Evolutionary conservation across 192 early-diverging fungal genomes (phyloP).

Genomic region (Paraglomus occultum): DNA sequence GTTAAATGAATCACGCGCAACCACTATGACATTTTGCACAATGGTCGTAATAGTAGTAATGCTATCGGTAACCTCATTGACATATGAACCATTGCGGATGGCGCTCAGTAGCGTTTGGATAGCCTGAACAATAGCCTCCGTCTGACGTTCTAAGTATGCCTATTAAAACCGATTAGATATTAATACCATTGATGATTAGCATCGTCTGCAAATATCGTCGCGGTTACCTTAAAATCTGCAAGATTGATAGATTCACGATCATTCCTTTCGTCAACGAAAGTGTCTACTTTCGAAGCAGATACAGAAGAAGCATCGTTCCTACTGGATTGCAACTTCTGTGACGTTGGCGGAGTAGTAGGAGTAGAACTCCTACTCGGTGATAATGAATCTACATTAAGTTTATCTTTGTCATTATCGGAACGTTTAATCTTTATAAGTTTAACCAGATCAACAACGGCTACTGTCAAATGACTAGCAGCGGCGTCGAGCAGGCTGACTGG

Average conservation of each 20-base stretch:
- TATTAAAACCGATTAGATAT: no score
- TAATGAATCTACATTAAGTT: neutral
- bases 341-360: neutral
- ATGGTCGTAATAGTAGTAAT: constrained; percentile 57
- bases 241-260: constrained; percentile 33
- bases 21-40: constrained; percentile 54
- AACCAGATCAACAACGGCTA: constrained; percentile 78
- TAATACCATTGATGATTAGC: no score
- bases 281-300: neutral
- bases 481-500: constrained; percentile 70
- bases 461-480: constrained; percentile 76
- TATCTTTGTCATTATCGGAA: neutral
- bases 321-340: neutral
- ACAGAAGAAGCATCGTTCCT: neutral
- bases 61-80: constrained; percentile 54
- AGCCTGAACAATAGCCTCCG: constrained; percentile 71
- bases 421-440: constrained; percentile 43
- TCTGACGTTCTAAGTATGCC: constrained; percentile 67
- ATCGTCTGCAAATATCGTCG: neutral
- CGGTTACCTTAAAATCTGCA: constrained; percentile 49
- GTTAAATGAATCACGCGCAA: constrained; percentile 49
- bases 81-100: constrained; percentile 52
- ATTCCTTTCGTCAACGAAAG: neutral
- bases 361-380: constrained; percentile 3
- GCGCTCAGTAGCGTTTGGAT: constrained; percentile 71